Conservation (phyloP, 140 eudicot species). For the Erigeron philadelphicus region DNA sequence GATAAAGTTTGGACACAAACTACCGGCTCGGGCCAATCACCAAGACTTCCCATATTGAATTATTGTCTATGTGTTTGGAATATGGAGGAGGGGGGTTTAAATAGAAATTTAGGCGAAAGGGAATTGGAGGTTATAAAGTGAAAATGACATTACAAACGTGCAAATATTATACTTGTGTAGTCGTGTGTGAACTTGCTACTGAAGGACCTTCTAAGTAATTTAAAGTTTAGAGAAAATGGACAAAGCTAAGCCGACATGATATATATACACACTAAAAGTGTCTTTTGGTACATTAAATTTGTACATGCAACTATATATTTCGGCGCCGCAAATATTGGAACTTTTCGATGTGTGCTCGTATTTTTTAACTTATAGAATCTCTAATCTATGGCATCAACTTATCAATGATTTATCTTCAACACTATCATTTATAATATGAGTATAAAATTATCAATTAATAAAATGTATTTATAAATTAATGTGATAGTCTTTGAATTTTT, state of each 20-base stretch:
- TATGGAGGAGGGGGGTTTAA: slow-evolving; percentile 1
- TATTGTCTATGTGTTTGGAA: slow-evolving; percentile 2
- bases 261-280: neutral
- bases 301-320: neutral
- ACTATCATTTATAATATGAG: no score
- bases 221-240: neutral
- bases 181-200: neutral
- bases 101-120: neutral
- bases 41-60: slow-evolving; percentile 31
- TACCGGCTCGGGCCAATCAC: slow-evolving; percentile 77
- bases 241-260: slow-evolving; percentile 25
- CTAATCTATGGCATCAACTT: no score
- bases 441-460: no score
- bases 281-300: slow-evolving; percentile 5
- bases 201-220: slow-evolving; percentile 8
- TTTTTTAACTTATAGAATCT: no score
- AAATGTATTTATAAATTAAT: no score
- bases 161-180: neutral
- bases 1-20: slow-evolving; percentile 62
- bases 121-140: neutral
- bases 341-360: no score
- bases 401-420: no score
- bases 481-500: no score
- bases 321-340: slow-evolving; percentile 22
- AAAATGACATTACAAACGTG: slow-evolving; percentile 20